Evolutionary conservation across 2,329 filamentous ascomycete genomes (phyloP), one percentile per base, ranked within the genome.

Genomic region (Sphaerulina populicola): DNA sequence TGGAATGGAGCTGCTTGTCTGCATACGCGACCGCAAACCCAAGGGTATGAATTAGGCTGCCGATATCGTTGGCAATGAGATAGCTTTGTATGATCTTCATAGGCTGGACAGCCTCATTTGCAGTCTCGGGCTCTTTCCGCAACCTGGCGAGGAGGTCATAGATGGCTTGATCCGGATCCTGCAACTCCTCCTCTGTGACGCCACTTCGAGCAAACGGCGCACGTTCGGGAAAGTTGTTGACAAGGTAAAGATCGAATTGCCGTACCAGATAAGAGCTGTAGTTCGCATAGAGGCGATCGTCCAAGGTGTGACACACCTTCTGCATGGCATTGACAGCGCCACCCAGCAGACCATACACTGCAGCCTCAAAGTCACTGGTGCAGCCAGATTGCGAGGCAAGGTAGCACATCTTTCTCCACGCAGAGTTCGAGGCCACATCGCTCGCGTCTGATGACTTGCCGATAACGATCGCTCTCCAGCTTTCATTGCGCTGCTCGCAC

Each of bases 261-360:
- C 82, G 80, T 48, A 90, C 79, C 8, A 96, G 71, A 4, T 91
- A 73, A n/a, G 86, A 83, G 64, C 94, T 96, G 73, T 93, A 93
- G 66, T 90, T 82, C 33, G 85, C 83, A 67, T 93, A 95, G 14
- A 96, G 76, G 61, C 84, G 81, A 63, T 97, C 91, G 59, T 95
- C 88, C 84, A 89, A 94, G 18, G 77, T 81, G 45, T 79, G 76
- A 65, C 87, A 89, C 36, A 91, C 81, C 57, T 80, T 80, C 63
- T 87, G 82, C 9, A 94, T 87, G 46, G 85, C 86, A 35, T 79
- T 72, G 44, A 89, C 77, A 64, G 96, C 88, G 44, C 93, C 93
- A 38, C 86, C 85, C n/a, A 98, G 76, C 10, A 96, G 72, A 27
- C 88, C 91, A 65, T 95, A 96, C 0, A 95, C 88, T 14, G 91